A percentile compares a stretch with the other conserved stretches of the same genome.
phyloP scores from a whole-genome alignment of 768 basidiomycete species.

The Lactarius sanguifluus region DNA sequence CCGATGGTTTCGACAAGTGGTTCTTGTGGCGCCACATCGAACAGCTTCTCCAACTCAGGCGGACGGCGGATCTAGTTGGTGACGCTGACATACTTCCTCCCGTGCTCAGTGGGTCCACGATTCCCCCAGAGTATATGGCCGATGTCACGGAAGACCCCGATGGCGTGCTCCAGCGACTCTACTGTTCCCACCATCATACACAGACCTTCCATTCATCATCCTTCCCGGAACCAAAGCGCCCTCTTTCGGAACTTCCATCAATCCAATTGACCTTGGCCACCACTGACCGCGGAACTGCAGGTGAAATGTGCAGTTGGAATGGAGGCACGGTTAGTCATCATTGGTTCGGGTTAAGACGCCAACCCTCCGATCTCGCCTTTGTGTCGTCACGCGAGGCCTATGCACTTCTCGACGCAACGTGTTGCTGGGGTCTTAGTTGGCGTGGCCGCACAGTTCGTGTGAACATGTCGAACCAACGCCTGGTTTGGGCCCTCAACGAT shows the following conservation, averaged over 20 bases:
- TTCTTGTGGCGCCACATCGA: slow-evolving; percentile 27
- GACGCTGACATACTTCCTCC: slow-evolving; percentile 4
- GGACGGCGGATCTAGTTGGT: slow-evolving; percentile 19
- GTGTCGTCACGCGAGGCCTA: slow-evolving; percentile 23
- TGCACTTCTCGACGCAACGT: slow-evolving; percentile 27
- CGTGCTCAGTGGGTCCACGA: slow-evolving; percentile 1
- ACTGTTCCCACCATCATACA: slow-evolving; percentile 5
- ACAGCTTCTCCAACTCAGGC: slow-evolving; percentile 22
- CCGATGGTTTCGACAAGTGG: slow-evolving; percentile 22
- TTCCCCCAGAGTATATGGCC: slow-evolving; percentile 8
- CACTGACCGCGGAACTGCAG: slow-evolving; percentile 15
- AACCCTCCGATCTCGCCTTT: slow-evolving; percentile 13
- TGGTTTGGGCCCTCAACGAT: slow-evolving; percentile 27
- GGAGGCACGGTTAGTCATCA: slow-evolving; percentile 8
- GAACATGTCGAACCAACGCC: slow-evolving; percentile 17
- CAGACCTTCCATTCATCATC: slow-evolving; percentile 6
- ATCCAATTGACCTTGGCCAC: slow-evolving; percentile 17
- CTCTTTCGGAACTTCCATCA: slow-evolving; percentile 20
- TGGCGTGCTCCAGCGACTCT: slow-evolving; percentile 17
- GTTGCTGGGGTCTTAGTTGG: slow-evolving; percentile 27
- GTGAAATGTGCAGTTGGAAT: slow-evolving; percentile 10
- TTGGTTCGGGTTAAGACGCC: slow-evolving; percentile 22
- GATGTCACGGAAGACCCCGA: slow-evolving; percentile 13
- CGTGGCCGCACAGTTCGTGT: slow-evolving; percentile 25
- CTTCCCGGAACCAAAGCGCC: slow-evolving; percentile 18